These are phyloP conservation scores for Lagerstroemia speciosa DNA, from an alignment of 345 rosid genomes.

Conservation along the genomic window DNA sequence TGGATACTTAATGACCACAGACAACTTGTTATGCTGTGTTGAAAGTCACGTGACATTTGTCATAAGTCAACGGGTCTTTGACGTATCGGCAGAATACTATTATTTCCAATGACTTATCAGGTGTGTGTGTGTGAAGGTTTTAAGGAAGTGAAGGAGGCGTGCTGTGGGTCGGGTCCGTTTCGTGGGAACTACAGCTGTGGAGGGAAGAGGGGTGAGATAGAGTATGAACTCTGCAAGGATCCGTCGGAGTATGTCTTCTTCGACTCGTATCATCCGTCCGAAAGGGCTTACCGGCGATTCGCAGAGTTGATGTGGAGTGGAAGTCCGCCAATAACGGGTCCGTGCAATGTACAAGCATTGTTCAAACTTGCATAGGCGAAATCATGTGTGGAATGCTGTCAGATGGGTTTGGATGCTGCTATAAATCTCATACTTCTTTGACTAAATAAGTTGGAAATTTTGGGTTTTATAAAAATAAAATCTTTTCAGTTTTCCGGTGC, in stretches of 20 bases:
- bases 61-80: no score
- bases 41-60: no score
- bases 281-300: neutral
- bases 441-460: no score
- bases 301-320: conserved; percentile 18
- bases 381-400: no score
- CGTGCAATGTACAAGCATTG: conserved; percentile 10
- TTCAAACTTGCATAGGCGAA: neutral
- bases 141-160: conserved; percentile 7
- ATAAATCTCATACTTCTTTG: no score
- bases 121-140: conserved; percentile 14
- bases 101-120: neutral
- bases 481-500: no score
- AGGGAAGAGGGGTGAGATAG: neutral
- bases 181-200: conserved; percentile 4
- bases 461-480: no score
- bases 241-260: conserved; percentile 10
- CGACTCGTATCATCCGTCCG: conserved; percentile 5
- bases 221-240: neutral
- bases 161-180: conserved; percentile 14
- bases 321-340: neutral
- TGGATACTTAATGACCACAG: neutral
- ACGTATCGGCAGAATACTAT: neutral
- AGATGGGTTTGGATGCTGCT: no score
- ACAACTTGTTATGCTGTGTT: no score